These are phyloP conservation scores for Ascochyta viciae-villosae DNA, from an alignment of 2,329 filamentous ascomycete species.

Conservation along the genomic window DNA sequence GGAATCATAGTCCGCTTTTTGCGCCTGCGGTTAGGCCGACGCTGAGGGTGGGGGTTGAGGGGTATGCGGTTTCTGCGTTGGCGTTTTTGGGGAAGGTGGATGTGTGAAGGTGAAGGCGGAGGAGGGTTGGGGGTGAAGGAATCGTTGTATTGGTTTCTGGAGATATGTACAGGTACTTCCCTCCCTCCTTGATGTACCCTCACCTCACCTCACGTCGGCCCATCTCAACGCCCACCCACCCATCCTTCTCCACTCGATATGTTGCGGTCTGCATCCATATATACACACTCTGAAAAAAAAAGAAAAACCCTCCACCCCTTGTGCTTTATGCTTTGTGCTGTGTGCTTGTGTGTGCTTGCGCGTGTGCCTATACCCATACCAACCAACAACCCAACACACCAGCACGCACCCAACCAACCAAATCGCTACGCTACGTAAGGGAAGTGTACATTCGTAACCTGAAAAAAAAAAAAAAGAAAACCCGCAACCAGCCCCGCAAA, in stretches of 20 bases:
- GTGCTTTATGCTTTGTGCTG: too few species aligned
- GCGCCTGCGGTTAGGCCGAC: slow-evolving; percentile 67
- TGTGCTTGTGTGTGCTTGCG: neutral
- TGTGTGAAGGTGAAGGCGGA: neutral
- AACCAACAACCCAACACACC: neutral
- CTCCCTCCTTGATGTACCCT: neutral
- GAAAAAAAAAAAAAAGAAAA: neutral
- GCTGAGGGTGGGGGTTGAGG: slow-evolving; percentile 59
- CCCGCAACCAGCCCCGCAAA: neutral
- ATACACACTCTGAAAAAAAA: too few species aligned
- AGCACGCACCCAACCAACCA: neutral
- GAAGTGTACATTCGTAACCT: slow-evolving; percentile 10
- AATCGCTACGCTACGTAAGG: neutral
- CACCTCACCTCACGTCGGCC: neutral
- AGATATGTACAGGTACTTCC: neutral
- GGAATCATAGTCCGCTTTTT: slow-evolving; percentile 67
- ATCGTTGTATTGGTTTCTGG: slow-evolving; percentile 1
- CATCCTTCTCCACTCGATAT: too few species aligned
- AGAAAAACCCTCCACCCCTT: neutral
- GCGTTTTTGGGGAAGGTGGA: slow-evolving; percentile 48
- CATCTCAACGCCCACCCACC: neutral
- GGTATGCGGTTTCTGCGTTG: slow-evolving; percentile 60
- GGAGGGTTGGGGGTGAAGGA: neutral
- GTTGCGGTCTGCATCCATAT: too few species aligned
- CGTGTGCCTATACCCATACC: too few species aligned